A percentile compares a stretch with the other conserved stretches of the same genome.
Conservation (phyloP, 257 asterid species). For the Linaria vulgaris region DNA sequence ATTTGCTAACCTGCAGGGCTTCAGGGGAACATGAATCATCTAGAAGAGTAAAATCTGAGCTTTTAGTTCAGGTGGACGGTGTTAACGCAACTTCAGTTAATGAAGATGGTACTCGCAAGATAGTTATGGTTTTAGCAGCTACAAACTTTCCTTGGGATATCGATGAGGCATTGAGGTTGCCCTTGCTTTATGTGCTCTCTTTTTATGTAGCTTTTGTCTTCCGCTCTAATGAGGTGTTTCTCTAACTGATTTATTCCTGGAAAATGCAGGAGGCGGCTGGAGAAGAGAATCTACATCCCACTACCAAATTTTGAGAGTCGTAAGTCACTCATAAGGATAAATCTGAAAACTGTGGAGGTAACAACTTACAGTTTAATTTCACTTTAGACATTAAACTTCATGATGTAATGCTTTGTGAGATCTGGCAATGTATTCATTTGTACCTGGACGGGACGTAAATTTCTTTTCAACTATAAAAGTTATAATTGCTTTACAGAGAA, state of each 20-base stretch:
- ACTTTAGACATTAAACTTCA: too few species aligned
- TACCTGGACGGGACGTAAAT: too few species aligned
- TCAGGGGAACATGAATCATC: conserved; percentile 99
- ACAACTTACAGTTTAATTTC: conserved; percentile 6
- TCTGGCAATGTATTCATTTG: conserved; percentile 1
- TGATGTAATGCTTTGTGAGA: not conserved
- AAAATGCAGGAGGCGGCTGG: conserved; percentile 85
- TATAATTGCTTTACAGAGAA: not conserved
- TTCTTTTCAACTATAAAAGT: too few species aligned
- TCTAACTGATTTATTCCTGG: conserved; percentile 27
- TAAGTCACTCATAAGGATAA: conserved; percentile 86
- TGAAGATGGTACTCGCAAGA: conserved; percentile 89
- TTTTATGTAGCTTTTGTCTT: conserved; percentile 12
- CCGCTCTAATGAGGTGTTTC: not conserved
- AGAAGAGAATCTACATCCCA: conserved; percentile 92
- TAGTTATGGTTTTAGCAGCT: conserved; percentile 99
- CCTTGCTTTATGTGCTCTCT: conserved; percentile 24
- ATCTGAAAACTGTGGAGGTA: conserved; percentile 92
- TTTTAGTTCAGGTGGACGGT: conserved; percentile 93
- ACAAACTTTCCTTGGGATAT: conserved; percentile 99
- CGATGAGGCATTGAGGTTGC: conserved; percentile 92
- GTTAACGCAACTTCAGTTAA: conserved; percentile 79
- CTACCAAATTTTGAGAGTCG: conserved; percentile 88
- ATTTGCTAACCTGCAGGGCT: conserved; percentile 49
- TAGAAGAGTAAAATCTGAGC: conserved; percentile 91